Conservation (phyloP, 176 grass and related monocot genomes). For the Avena atlantica region DNA sequence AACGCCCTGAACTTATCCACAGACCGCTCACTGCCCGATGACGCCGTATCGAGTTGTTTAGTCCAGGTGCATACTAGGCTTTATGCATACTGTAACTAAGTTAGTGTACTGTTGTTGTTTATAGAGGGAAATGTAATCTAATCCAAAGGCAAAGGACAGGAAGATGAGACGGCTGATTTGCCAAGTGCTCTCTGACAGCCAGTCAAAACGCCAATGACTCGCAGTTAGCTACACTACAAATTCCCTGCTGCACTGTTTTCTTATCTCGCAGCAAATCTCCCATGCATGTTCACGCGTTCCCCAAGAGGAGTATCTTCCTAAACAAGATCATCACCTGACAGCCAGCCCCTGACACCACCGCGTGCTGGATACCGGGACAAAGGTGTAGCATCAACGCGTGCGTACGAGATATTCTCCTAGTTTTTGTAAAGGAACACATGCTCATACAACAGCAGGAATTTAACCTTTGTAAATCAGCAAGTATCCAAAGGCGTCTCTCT, state of each 20-base stretch:
- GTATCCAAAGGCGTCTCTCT: neutral
- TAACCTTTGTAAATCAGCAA: neutral
- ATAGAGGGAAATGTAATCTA: neutral
- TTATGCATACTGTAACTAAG: slow-evolving; percentile 13
- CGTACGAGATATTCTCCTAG: neutral
- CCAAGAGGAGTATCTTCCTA: neutral
- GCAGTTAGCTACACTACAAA: neutral
- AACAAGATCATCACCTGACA: neutral
- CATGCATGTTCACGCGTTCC: neutral
- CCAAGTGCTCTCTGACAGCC: slow-evolving; percentile 23
- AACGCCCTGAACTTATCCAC: no score
- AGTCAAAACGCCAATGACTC: slow-evolving; percentile 50
- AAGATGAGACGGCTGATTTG: slow-evolving; percentile 42
- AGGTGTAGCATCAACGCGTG: neutral
- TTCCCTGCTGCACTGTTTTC: neutral
- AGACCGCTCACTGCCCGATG: neutral
- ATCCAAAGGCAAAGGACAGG: slow-evolving; percentile 25
- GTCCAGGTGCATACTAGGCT: slow-evolving; percentile 1
- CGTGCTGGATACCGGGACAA: slow-evolving; percentile 25
- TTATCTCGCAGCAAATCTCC: neutral
- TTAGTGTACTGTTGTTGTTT: neutral
- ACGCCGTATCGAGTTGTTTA: slow-evolving; percentile 26
- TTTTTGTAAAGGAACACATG: neutral
- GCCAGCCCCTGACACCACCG: neutral
- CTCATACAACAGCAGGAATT: neutral